Base-by-base conservation (phyloP, 495 filamentous ascomycete species). In the Penicillium waksmanii region DNA sequence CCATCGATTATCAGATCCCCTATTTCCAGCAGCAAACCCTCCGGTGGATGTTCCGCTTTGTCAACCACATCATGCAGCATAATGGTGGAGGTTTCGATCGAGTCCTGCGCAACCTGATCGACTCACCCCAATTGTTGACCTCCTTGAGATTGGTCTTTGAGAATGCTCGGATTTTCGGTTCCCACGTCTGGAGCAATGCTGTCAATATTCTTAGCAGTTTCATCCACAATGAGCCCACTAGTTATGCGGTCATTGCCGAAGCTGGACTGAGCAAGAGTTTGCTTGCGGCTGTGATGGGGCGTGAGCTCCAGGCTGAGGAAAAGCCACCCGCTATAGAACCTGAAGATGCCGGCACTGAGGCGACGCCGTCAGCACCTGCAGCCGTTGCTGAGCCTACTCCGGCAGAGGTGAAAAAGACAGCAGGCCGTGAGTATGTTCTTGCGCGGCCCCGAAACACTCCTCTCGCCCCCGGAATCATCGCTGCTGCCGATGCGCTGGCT, bases 201-300 rank as follows among this genome's bases (percentile, higher is more conserved):
- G 90, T 95, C 56, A 89, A 88, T 61, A 92, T 98, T 63, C 80
- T 98, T 27, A 94, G 90, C 73, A 94, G 88, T 66, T 98, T 98
- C 78, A 96, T 99, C 58, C 96, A 99, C 73, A 97, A 98, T 68
- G 96, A 99, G 66, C 96, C 96, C 3, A 98, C 96, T 5, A 99
- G 96, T 67, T 98, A 97, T 68, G 87, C 90, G 27, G 91, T 96
- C 17, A 93, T 99, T 63, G 90, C 89, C 17, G 96, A 99, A 77
- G 92, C 96, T 48, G 95, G 95, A 31, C 80, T 98, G 52, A 92
- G 92, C 58, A 87, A 88, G 68, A 90, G 85, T 54, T 85, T 97
- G 46, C 81, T 99, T 21, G 85, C 92, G 66, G 83, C 91, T 15
- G 82, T 97, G 31, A 93, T 90, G n/a, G 80, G 87, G 3, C 66